These are phyloP conservation scores for Ascochyta fabae DNA, from an alignment of 2,329 filamentous ascomycete genomes.

Conservation along the genomic window DNA sequence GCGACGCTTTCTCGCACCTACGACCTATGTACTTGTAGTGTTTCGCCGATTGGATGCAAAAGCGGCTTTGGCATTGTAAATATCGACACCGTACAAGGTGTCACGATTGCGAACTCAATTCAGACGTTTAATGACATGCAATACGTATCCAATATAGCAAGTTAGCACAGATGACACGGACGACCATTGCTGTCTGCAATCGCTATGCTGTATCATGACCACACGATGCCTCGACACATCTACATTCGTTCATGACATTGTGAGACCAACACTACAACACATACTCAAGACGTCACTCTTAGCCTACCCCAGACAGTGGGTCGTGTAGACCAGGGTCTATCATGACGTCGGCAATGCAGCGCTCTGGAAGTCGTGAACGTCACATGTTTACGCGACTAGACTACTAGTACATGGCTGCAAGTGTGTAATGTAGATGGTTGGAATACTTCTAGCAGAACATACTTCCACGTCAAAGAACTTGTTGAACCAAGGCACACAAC, in stretches of 20 bases:
- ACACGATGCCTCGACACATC: too few relatives aligned
- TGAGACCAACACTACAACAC: too few relatives aligned
- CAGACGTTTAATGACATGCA: not conserved
- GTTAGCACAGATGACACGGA: not conserved
- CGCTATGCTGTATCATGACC: too few relatives aligned
- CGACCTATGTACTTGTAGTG: conserved; percentile 25
- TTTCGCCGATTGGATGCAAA: conserved; percentile 4
- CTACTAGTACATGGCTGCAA: not conserved
- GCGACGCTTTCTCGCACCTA: conserved; percentile 8
- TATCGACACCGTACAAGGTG: not conserved
- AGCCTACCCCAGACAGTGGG: conserved; percentile 12
- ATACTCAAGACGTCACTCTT: not conserved
- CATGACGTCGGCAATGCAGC: conserved; percentile 30
- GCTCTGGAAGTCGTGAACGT: conserved; percentile 7
- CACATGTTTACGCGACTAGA: conserved; percentile 11
- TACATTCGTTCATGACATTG: too few relatives aligned
- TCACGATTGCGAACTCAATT: not conserved
- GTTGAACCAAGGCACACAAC: too few relatives aligned
- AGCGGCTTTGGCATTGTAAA: conserved; percentile 11
- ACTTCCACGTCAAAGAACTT: not conserved
- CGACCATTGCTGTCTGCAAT: too few relatives aligned
- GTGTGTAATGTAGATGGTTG: not conserved
- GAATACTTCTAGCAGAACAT: not conserved
- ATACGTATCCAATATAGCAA: not conserved
- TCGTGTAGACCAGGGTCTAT: conserved; percentile 21